Evolutionary conservation across 441 rosid genomes (phyloP).

Genomic region (Gossypium lobatum): DNA sequence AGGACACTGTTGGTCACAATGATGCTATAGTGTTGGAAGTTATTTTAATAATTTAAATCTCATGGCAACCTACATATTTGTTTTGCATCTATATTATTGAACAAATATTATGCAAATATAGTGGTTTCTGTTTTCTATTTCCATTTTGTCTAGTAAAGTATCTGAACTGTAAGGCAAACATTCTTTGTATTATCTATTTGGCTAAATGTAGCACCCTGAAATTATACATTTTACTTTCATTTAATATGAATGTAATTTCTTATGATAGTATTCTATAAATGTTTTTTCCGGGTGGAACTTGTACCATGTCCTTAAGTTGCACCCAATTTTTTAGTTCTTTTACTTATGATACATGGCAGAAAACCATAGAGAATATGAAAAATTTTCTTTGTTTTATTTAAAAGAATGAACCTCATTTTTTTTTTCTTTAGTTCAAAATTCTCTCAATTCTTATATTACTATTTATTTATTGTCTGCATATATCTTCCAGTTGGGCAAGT

Average conservation of each 20-base stretch:
- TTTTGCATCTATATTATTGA: neutral
- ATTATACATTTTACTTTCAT: neutral
- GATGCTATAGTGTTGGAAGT: neutral
- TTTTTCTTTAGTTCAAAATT: neutral
- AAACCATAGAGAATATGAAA: neutral
- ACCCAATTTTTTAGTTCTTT: neutral
- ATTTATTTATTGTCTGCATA: neutral
- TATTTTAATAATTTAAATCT: neutral
- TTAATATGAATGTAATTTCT: neutral
- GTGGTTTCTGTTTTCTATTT: neutral
- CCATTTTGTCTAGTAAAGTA: neutral
- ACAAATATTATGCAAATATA: neutral
- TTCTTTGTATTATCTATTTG: neutral
- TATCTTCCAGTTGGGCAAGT: slow-evolving; percentile 76
- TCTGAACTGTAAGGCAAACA: neutral
- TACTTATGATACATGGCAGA: neutral
- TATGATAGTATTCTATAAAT: neutral
- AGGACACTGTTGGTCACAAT: neutral
- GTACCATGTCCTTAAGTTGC: neutral
- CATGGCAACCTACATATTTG: neutral
- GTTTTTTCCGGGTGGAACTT: neutral
- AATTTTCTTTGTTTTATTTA: neutral
- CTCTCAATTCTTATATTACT: neutral
- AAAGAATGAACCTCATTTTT: neutral
- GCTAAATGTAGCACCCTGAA: neutral